Evolutionary conservation across 805 yeast species (phyloP).

Genomic region (Starmerella stigmatis): DNA sequence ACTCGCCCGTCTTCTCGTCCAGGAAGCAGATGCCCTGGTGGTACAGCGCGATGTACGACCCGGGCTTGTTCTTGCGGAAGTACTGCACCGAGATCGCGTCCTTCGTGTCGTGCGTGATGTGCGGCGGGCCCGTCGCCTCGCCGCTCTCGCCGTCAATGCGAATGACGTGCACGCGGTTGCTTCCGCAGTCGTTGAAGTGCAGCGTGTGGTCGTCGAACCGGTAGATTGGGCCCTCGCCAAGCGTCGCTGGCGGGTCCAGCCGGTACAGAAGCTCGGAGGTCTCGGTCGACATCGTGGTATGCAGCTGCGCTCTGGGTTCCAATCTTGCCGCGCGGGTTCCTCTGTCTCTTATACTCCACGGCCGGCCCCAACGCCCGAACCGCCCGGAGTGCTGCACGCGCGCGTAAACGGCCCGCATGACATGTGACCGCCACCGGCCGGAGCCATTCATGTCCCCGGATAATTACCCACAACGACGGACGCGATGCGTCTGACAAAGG

Average conservation of each 20-base stretch:
- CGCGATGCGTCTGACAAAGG: background rate
- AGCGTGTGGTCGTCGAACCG: slow-evolving; percentile 29
- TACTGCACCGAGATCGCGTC: slow-evolving; percentile 30
- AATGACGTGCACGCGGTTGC: slow-evolving; percentile 28
- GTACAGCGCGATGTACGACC: slow-evolving; percentile 29
- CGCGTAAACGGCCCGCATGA: too few relatives aligned
- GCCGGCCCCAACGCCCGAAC: background rate
- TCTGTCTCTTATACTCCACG: too few relatives aligned
- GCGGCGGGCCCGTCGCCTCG: slow-evolving; percentile 15
- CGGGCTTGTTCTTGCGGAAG: slow-evolving; percentile 28
- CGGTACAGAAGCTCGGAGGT: background rate
- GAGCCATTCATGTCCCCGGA: too few relatives aligned
- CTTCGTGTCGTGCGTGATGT: slow-evolving; percentile 22
- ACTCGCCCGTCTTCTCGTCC: slow-evolving; percentile 31
- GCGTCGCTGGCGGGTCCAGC: slow-evolving; percentile 26
- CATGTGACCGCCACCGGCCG: background rate
- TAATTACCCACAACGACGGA: background rate
- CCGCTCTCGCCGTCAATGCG: slow-evolving; percentile 26
- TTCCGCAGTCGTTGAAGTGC: slow-evolving; percentile 31
- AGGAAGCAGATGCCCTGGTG: slow-evolving; percentile 31
- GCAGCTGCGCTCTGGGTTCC: too few relatives aligned
- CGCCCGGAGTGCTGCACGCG: background rate
- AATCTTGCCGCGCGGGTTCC: too few relatives aligned
- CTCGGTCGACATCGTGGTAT: background rate
- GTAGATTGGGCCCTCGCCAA: slow-evolving; percentile 33